phyloP scores from a whole-genome alignment of 257 asterid species.

The Apocynum venetum region DNA sequence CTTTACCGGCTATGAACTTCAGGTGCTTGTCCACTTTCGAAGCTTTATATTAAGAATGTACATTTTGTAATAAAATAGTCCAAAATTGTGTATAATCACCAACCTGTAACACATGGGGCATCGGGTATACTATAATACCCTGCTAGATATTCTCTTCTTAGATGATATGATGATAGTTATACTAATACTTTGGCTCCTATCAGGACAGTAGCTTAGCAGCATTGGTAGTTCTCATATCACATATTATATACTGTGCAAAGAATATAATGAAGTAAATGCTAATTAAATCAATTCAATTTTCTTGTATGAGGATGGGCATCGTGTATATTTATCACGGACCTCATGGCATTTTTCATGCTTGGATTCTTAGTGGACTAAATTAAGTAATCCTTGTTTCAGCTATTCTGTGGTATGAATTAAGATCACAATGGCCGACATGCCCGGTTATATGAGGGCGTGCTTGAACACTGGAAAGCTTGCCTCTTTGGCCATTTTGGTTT shows the following conservation, averaged over 20 bases:
- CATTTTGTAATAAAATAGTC: not conserved
- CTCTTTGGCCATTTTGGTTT: slow-evolving; percentile 73
- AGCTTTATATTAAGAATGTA: not conserved
- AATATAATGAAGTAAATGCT: not conserved
- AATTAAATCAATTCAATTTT: not conserved
- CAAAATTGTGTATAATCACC: too few species aligned
- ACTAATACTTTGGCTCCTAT: not conserved
- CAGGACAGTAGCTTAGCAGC: not conserved
- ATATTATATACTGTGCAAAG: not conserved
- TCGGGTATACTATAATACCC: not conserved
- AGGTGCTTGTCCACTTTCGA: not conserved
- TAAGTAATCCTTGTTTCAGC: slow-evolving; percentile 11
- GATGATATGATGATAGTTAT: not conserved
- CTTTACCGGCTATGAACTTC: not conserved
- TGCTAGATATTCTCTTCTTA: not conserved
- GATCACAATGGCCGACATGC: slow-evolving; percentile 62
- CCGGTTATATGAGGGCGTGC: slow-evolving; percentile 66
- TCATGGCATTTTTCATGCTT: not conserved
- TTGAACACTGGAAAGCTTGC: slow-evolving; percentile 85
- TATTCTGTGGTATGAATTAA: slow-evolving; percentile 35
- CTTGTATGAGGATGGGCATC: not conserved
- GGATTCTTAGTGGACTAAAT: not conserved
- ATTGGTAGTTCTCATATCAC: not conserved
- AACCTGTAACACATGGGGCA: not conserved
- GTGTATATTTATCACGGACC: not conserved